A percentile compares a stretch with the other conserved stretches of the same genome.
Conservation (phyloP, 495 filamentous ascomycete genomes). For the Annulohypoxylon nitens region DNA sequence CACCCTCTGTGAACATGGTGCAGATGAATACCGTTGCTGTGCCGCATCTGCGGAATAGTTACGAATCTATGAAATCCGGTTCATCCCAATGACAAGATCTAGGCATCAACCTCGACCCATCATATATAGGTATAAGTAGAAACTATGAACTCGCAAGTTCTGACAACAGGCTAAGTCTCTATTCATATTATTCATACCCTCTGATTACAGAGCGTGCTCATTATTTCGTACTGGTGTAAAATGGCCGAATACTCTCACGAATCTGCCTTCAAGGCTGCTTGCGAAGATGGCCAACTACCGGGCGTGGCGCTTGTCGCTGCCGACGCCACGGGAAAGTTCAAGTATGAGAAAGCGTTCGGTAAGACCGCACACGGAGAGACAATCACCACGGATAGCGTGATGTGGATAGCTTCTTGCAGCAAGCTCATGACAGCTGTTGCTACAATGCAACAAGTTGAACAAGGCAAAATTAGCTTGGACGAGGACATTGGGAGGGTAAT, state of each 20-base stretch:
- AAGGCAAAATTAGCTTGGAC: constrained; percentile 49
- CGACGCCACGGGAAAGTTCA: constrained; percentile 46
- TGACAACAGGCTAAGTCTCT: neutral
- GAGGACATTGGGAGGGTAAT: constrained; percentile 48
- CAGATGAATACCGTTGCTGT: neutral
- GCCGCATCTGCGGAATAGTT: neutral
- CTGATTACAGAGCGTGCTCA: neutral
- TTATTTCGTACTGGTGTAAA: neutral
- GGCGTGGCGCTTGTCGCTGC: constrained; percentile 37
- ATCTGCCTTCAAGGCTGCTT: constrained; percentile 39
- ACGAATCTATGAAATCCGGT: neutral
- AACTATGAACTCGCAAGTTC: neutral
- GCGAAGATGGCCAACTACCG: constrained; percentile 39
- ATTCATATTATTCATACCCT: neutral
- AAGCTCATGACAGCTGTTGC: constrained; percentile 55
- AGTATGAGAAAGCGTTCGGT: constrained; percentile 45
- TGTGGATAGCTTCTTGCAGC: constrained; percentile 52
- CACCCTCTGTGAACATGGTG: neutral
- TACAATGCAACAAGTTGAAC: constrained; percentile 54
- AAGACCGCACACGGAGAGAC: constrained; percentile 31
- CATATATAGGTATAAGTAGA: neutral
- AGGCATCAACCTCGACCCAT: neutral
- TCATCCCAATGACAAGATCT: neutral
- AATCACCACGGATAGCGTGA: constrained; percentile 39
- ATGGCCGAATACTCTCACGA: constrained; percentile 34